phyloP scores from a whole-genome alignment of 345 rosid species.

The Abelmoschus esculentus region DNA sequence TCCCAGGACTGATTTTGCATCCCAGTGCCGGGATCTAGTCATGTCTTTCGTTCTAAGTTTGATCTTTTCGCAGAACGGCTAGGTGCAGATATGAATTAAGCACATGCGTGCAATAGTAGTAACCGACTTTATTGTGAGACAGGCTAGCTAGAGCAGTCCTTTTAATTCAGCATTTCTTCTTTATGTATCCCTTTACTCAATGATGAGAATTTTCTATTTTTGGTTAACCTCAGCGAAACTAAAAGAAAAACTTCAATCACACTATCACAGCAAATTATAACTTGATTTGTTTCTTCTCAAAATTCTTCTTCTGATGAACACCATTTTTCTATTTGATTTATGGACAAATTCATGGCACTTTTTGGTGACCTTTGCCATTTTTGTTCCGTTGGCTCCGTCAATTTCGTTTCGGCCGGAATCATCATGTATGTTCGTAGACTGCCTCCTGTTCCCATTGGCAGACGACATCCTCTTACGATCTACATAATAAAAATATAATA shows the following conservation, averaged over 20 bases:
- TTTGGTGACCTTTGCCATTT: neutral
- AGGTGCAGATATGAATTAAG: constrained; percentile 4
- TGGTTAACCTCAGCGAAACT: neutral
- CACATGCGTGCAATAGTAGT: neutral
- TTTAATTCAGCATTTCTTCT: constrained; percentile 6
- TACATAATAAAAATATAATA: too few relatives aligned
- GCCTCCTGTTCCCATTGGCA: neutral
- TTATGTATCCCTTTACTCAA: neutral
- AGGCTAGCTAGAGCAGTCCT: neutral
- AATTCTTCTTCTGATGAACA: neutral
- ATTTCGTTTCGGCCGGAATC: neutral
- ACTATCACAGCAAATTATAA: neutral
- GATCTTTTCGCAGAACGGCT: neutral
- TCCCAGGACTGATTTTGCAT: neutral
- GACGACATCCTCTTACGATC: too few relatives aligned
- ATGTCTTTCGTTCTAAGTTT: neutral
- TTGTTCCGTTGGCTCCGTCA: neutral
- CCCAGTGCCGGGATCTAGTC: neutral
- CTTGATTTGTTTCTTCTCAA: neutral
- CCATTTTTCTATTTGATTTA: neutral
- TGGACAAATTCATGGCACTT: neutral
- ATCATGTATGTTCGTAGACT: neutral
- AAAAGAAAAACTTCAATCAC: neutral
- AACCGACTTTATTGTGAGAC: neutral
- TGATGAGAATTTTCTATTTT: neutral